Evolutionary conservation across 23 red algal genomes (phyloP), one percentile per base, ranked within the genome.

Genomic region (Gracilaria vermiculophylla): DNA sequence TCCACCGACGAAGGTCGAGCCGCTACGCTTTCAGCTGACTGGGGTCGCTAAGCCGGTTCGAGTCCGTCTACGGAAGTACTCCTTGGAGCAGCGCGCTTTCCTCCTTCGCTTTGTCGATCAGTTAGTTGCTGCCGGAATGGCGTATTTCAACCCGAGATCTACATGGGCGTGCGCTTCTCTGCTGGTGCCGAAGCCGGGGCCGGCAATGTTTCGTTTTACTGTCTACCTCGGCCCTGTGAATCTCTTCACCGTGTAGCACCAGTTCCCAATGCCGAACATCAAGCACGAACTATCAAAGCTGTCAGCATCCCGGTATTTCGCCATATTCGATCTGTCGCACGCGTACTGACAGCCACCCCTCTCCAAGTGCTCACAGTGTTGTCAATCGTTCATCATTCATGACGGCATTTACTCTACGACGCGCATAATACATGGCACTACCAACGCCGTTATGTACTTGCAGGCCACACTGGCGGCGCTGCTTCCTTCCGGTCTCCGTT

Each of bases 331-430:
- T n/a, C 36, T 66, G 9, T 31, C 7, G 2, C 78, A 82, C 19
- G 57, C n/a, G 2, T 82, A 82, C 54, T 82, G 54, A 55, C 53
- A 82, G 31, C 19, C 65, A 2, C 34, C 32, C 0, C 78, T 82
- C 8, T 48, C 52, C 6, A 40, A 65, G 23, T 36, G 48, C 17
- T 17, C 31, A 2, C 78, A 82, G 27, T 1, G 23, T 6, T 65
- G 21, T 20, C 28, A 62, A 29, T 82, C 78, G 1, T 40, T 61
- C 34, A 61, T 62, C 0, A 82, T 55, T 2, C 54, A 3, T 5
- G 9, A 40, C 14, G 78, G 29, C 2, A 27, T 82, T 4, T 65
- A 56, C 78, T 44, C 78, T 42, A 20, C 54, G 2, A 61, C 52
- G 4, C 52, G 78, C 29, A 16, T 62, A 11, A 9, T 78, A 15